Evolutionary conservation across 306 rosid genomes (phyloP), one percentile per base, ranked within the genome.

Genomic region (Sophora flavescens): DNA sequence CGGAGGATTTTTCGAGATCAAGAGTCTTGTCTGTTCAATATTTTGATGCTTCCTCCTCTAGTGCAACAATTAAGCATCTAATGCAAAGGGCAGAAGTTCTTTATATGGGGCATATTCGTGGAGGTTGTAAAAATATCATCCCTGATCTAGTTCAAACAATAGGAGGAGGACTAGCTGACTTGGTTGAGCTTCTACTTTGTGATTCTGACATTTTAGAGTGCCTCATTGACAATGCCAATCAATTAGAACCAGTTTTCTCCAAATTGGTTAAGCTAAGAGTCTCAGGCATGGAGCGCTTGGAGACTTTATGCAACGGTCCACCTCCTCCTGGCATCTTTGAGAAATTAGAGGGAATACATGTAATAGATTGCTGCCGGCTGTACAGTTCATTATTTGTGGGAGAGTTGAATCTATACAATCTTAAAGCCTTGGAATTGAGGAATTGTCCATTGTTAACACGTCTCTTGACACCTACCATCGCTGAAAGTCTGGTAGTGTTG

Each of bases 41-140:
- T 64, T 64, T 64, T 15, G 70, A 64, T 64, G 51, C 52, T 39
- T 64, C 52, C 8, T 41, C 32, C 33, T 9, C 33, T 6, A 64
- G 3, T 18, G n/a, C 44, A 30, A 13, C 41, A 59, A 14, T 63
- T 1, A 63, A 35, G 13, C 2, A 35, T 14, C 13, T 63, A 2
- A 17, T 63, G 9, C 68, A 63, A 35, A 63, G 6, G 35, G 48
- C 68, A 38, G 68, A 63, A 26, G 3, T 35, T 36, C 68, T 63
- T 38, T 8, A 0, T 15, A 5, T 63, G 50, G 14, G 12, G 26
- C 2, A 63, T 1, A 7, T 63, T 36, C 48, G 2, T 3, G 10
- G 68, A 35, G 68, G 28, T 15, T 63, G 48, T 38, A 38, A 15
- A 63, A 63, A 7, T 63, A 35, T 63, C 48, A n/a, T 38, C 28